Conservation (phyloP, 805 yeast genomes). For the Metschnikowia gelsemii region DNA sequence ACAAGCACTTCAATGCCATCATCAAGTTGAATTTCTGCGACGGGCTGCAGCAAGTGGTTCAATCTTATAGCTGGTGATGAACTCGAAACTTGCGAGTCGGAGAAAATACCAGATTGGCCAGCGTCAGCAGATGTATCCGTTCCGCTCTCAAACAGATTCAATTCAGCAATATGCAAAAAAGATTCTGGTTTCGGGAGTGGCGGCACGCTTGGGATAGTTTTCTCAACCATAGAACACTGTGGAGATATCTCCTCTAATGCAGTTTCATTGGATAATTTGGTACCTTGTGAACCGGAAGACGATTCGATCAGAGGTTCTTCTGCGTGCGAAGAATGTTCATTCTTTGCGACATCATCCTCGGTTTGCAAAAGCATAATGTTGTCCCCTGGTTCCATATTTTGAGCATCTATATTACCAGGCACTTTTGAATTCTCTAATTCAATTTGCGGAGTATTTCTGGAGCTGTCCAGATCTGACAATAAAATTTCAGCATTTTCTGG, state of each 20-base stretch:
- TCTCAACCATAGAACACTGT: neutral
- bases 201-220: slow-evolving; percentile 1
- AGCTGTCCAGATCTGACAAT: no score
- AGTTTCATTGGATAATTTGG: neutral
- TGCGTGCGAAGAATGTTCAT: no score
- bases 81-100: no score
- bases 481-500: no score
- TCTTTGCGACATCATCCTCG: neutral
- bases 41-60: neutral
- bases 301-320: no score
- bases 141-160: neutral
- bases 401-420: no score
- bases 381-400: neutral
- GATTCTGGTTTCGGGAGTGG: slow-evolving; percentile 8
- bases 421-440: no score
- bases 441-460: no score
- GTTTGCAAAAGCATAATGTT: neutral
- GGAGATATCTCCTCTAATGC: neutral
- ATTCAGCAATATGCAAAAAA: slow-evolving; percentile 7
- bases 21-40: slow-evolving; percentile 3
- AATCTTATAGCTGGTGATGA: neutral
- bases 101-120: no score
- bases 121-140: neutral
- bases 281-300: no score
- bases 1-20: slow-evolving; percentile 1